Conservation (phyloP, 2,329 filamentous ascomycete genomes). For the Aureobasidium sp. region DNA sequence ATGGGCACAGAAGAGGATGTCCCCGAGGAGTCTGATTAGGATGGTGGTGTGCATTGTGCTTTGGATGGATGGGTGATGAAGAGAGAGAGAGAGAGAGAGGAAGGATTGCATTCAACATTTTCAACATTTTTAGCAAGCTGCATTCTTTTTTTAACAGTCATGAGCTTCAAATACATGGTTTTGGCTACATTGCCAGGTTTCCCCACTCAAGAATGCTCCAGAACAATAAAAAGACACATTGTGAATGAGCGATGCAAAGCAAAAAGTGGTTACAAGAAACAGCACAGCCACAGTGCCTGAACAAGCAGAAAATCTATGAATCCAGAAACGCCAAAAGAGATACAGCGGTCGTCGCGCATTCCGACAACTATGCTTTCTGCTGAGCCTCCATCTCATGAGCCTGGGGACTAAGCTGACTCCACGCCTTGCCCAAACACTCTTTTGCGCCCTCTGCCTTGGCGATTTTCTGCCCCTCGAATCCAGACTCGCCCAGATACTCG, state of each 20-base stretch:
- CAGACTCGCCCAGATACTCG: slow-evolving; percentile 3
- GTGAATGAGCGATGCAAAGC: neutral
- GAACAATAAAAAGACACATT: neutral
- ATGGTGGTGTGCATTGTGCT: neutral
- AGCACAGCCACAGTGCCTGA: neutral
- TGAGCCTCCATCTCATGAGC: neutral
- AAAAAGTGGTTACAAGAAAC: neutral
- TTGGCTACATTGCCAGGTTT: neutral
- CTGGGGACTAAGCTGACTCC: neutral
- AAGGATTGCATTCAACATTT: neutral
- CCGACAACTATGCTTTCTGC: neutral
- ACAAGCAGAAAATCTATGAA: neutral
- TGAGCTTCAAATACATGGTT: neutral
- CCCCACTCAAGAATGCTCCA: neutral
- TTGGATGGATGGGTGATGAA: neutral
- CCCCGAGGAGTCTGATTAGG: neutral
- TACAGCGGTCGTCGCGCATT: neutral
- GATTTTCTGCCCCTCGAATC: neutral
- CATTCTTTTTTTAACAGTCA: neutral
- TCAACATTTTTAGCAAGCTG: neutral
- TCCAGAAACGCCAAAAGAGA: neutral
- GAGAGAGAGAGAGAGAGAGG: too few relatives aligned
- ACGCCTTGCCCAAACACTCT: neutral
- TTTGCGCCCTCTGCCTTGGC: neutral
- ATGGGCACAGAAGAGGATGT: slow-evolving; percentile 71